These are phyloP conservation scores for Mucor velutinosus DNA, from an alignment of 371 early-diverging fungal genomes.

Conservation along the genomic window DNA sequence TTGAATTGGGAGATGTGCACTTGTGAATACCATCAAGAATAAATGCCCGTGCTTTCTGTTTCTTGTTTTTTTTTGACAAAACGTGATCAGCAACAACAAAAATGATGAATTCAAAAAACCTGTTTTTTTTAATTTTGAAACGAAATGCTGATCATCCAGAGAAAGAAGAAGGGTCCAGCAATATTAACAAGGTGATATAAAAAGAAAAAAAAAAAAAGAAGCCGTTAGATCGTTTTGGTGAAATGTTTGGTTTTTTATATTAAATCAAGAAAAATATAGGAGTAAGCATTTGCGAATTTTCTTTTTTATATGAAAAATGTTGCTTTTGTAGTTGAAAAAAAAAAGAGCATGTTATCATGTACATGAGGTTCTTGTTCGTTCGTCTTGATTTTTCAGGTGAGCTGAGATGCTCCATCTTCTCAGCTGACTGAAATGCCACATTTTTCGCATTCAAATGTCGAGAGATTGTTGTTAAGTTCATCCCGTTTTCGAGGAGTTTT, in stretches of 20 bases:
- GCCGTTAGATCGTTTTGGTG: neutral
- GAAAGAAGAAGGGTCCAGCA: neutral
- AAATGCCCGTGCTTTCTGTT: neutral
- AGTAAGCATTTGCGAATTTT: slow-evolving; percentile 1
- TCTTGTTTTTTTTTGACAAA: neutral
- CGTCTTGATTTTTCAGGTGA: neutral
- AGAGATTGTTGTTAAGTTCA: neutral
- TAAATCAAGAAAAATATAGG: neutral
- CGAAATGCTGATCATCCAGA: neutral
- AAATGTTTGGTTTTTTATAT: neutral
- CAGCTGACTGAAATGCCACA: neutral
- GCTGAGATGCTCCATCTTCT: neutral
- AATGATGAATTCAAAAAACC: neutral
- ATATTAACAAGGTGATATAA: neutral
- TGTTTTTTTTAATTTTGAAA: neutral
- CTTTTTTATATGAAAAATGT: neutral
- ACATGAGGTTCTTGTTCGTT: neutral
- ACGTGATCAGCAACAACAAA: neutral
- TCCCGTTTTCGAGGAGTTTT: neutral
- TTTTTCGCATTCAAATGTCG: neutral
- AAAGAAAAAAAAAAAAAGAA: neutral
- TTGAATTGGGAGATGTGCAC: neutral
- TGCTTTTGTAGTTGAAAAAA: neutral
- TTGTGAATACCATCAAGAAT: neutral
- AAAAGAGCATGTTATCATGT: neutral